Evolutionary conservation across 2,329 filamentous ascomycete species (phyloP), one percentile per base, ranked within the genome.

Genomic region (Aplosporella prunicola): DNA sequence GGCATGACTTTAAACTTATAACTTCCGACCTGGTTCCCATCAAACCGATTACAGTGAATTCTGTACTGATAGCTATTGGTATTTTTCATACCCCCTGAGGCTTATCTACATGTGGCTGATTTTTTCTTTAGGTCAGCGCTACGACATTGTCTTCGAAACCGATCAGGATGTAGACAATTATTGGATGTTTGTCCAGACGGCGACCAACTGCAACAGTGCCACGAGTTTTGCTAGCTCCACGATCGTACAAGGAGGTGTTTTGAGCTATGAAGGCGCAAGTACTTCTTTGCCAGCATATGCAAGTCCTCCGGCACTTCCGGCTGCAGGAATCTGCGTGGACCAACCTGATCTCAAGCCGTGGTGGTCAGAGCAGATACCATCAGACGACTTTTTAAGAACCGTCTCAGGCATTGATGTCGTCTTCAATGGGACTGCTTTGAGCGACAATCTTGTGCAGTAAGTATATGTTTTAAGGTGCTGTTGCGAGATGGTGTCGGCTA

Each of bases 1-100:
- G 54, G 7, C 65, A 69, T 39, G 46, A 50, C 5, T 59, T 69
- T 38, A 57, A 57, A 8, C 62, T 69, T 27, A 59, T 69, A 28
- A 54, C 60, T 2, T 51, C 57, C 2, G 65, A 68, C 35, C 61
- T 67, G 27, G 55, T 62, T 5, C 64, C 65, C 1, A 57, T 68
- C 34, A 51, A 56, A 20, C 65, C 44, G n/a, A n/a, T n/a, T n/a
- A n/a, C n/a, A n/a, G n/a, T n/a, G n/a, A n/a, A n/a, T 25, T 31
- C 15, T 17, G 40, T 30, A 40, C 27, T 43, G 39, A 20, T 17
- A 25, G 20, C 31, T 29, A 20, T 40, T 22, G 23, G n/a, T 8
- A 25, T 17, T 15, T n/a, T n/a, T n/a, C n/a, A n/a, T n/a, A n/a
- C n/a, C n/a, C n/a, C n/a, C n/a, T 13, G 4, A 5, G 9, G 9